These are phyloP conservation scores for Nannizzia gypsea DNA, from an alignment of 2,329 filamentous ascomycete genomes.

Conservation along the genomic window DNA sequence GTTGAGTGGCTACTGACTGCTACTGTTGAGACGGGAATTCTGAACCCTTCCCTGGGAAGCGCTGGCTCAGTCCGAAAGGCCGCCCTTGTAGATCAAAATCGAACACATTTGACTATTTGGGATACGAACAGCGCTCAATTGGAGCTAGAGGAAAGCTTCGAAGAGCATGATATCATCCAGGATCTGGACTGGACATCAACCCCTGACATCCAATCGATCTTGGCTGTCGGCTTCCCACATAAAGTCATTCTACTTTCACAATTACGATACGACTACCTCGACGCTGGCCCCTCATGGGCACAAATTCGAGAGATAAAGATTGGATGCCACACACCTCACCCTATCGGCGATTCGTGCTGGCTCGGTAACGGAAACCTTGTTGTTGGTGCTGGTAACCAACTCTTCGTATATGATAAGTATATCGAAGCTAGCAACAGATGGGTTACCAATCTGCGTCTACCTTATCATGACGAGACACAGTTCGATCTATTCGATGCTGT, in stretches of 20 bases:
- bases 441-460: conserved; percentile 43
- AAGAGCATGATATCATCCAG: conserved; percentile 60
- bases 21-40: conserved; percentile 65
- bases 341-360: conserved; percentile 90
- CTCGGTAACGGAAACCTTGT: conserved; percentile 72
- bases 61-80: conserved; percentile 80
- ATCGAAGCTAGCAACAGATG: conserved; percentile 53
- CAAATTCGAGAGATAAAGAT: conserved; percentile 72
- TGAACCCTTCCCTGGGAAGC: conserved; percentile 63
- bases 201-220: conserved; percentile 73
- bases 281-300: conserved; percentile 80
- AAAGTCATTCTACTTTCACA: conserved; percentile 72
- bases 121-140: conserved; percentile 70
- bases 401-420: conserved; percentile 73
- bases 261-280: conserved; percentile 82
- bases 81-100: conserved; percentile 62
- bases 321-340: conserved; percentile 70
- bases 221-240: conserved; percentile 87
- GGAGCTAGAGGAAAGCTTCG: conserved; percentile 67
- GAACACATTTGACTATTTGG: conserved; percentile 78
- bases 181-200: conserved; percentile 93
- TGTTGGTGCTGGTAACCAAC: conserved; percentile 79
- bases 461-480: conserved; percentile 36
- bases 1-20: conserved; percentile 77
- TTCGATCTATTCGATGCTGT: conserved; percentile 72